phyloP scores from a whole-genome alignment of 805 yeast species.

The Myxozyma udenii region DNA sequence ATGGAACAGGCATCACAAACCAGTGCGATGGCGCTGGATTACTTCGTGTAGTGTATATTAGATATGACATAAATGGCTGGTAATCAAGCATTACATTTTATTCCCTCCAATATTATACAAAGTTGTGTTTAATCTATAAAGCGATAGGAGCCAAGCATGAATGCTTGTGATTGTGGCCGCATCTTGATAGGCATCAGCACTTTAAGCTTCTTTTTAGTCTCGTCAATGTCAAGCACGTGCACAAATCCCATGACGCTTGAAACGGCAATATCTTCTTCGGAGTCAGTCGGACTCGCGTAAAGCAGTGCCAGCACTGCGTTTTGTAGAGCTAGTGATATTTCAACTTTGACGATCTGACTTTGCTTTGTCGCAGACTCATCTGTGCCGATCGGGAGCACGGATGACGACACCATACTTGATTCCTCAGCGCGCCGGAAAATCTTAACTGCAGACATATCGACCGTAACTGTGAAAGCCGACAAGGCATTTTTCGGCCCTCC shows the following conservation, averaged over 20 bases:
- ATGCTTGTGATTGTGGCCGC: constrained; percentile 67
- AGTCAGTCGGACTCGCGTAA: constrained; percentile 49
- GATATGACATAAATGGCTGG: background rate
- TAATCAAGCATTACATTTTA: background rate
- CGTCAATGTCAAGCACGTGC: constrained; percentile 70
- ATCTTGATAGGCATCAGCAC: constrained; percentile 87
- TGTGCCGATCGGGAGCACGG: constrained; percentile 40
- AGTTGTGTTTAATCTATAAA: constrained; percentile 61
- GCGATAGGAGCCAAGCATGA: constrained; percentile 73
- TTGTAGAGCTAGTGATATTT: constrained; percentile 50
- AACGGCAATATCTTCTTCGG: constrained; percentile 48
- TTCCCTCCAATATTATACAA: background rate
- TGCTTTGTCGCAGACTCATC: constrained; percentile 33
- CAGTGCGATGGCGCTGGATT: constrained; percentile 17
- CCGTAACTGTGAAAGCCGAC: constrained; percentile 82
- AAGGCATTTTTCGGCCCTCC: constrained; percentile 65
- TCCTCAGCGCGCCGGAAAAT: constrained; percentile 58
- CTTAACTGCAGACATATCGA: constrained; percentile 57
- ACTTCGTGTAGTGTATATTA: constrained; percentile 20
- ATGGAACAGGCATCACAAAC: constrained; percentile 28
- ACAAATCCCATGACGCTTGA: constrained; percentile 76
- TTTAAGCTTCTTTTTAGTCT: constrained; percentile 61
- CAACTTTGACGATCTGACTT: constrained; percentile 38
- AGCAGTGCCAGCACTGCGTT: constrained; percentile 71
- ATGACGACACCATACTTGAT: constrained; percentile 33